Evolutionary conservation across 352 stramenopile species (phyloP), one percentile per base, ranked within the genome.

Genomic region (Globisporangium nodosum): DNA sequence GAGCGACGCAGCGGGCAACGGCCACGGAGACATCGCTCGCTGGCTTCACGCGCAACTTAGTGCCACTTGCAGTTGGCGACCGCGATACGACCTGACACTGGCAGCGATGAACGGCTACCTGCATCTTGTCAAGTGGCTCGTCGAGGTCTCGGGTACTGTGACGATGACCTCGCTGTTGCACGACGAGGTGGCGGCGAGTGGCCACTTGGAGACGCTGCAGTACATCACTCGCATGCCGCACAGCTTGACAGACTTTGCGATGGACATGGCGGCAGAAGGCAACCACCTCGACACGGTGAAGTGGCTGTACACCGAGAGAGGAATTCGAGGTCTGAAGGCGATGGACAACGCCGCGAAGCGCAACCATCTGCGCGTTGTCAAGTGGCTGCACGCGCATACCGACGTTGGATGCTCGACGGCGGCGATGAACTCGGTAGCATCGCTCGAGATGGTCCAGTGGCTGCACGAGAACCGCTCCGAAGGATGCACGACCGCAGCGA

Each of bases 401-500:
- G 45, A 6, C n/a, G 15, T 49, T 20, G n/a, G n/a, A 20, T 31
- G 45, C 45, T 49, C 45, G 11, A 49, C 8, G 9, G 20, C 18
- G 11, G 45, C 45, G 45, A 49, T 49, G 43, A n/a, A 49, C 43
- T n/a, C 43, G 3, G 43, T 9, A 7, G 43, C 43, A n/a, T 49
- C 43, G n/a, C 40, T 58, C 13, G 52, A 50, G 16, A 45, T 63
- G 5, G 37, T 63, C 20, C 9, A 58, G 42, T 52, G 37, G 37
- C 30, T 63, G 15, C 64, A 68, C 21, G 50, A 21, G 30, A 2
- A 68, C 30, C 54, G 54, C 12, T 16, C n/a, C 3, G 18, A 49
- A n/a, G 43, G 43, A 20, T 49, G 43, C 20, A 49, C 43, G 18
- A 49, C 43, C 18, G 43, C 7, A 3, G 43, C 43, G 43, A 49